Evolutionary conservation across 2,329 filamentous ascomycete species (phyloP).

Genomic region (Aspergillus ochraceoroseus): DNA sequence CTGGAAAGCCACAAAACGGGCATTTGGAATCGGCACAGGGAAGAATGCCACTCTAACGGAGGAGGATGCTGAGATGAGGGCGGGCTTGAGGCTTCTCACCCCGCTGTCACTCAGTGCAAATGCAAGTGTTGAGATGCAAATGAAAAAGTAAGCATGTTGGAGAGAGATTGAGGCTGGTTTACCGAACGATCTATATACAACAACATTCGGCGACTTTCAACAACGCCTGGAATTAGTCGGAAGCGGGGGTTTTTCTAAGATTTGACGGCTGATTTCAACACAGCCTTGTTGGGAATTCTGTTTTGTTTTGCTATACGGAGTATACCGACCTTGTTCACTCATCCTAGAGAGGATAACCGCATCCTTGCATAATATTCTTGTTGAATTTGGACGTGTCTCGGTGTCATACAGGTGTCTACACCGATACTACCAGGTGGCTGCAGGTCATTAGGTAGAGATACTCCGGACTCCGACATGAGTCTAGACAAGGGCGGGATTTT

Average conservation of each 20-base stretch:
- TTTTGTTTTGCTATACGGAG: not conserved
- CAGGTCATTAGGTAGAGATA: conserved; percentile 1
- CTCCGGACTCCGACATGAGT: conserved; percentile 4
- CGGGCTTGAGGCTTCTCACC: conserved; percentile 22
- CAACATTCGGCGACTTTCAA: conserved; percentile 16
- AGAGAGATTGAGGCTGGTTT: no score
- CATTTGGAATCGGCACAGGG: conserved; percentile 33
- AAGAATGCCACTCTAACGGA: conserved; percentile 29
- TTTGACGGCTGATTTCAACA: conserved; percentile 17
- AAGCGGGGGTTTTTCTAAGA: no score
- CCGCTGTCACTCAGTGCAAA: conserved; percentile 28
- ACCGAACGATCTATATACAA: no score
- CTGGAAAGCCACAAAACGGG: conserved; percentile 63
- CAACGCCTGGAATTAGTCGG: conserved; percentile 1
- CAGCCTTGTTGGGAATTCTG: not conserved
- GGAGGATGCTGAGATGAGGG: conserved; percentile 33
- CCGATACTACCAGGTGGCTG: no score
- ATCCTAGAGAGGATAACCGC: no score
- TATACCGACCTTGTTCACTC: conserved; percentile 4
- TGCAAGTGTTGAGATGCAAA: conserved; percentile 24
- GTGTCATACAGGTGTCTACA: no score
- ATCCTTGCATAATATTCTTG: no score
- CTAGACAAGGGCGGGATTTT: not conserved
- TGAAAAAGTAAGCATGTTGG: conserved; percentile 1
- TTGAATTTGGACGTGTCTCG: no score